Conservation (phyloP, 1,284 basidiomycete species). For the Cryptococcus sp. region DNA sequence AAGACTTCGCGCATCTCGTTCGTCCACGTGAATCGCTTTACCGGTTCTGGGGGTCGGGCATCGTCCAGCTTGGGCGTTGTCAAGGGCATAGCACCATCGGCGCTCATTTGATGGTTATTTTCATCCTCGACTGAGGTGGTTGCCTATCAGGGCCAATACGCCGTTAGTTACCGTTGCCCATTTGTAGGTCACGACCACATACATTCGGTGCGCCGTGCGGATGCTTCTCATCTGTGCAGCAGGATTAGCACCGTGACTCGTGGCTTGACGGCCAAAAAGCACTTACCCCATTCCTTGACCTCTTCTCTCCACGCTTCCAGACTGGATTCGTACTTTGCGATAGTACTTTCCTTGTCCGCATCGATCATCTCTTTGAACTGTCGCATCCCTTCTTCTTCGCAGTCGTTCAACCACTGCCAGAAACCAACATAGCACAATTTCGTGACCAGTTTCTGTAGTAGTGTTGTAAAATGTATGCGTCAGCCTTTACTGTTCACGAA, state of each 20-base stretch:
- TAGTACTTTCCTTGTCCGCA: slow-evolving; percentile 17
- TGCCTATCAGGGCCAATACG: background rate
- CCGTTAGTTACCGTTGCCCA: background rate
- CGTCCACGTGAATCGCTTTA: slow-evolving; percentile 35
- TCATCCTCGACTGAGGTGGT: background rate
- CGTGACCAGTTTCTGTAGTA: slow-evolving; percentile 43
- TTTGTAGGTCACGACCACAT: background rate
- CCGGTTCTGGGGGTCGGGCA: slow-evolving; percentile 28
- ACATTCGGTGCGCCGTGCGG: slow-evolving; percentile 3
- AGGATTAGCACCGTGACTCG: background rate
- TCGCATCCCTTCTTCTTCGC: slow-evolving; percentile 30
- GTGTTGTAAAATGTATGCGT: slow-evolving; percentile 3
- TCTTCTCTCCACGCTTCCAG: slow-evolving; percentile 20
- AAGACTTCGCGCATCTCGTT: slow-evolving; percentile 44
- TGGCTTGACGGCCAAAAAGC: background rate
- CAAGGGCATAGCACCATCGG: too few relatives aligned
- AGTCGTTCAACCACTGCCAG: slow-evolving; percentile 34
- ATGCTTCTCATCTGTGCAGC: slow-evolving; percentile 21
- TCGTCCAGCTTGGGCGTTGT: slow-evolving; percentile 7
- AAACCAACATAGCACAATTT: slow-evolving; percentile 38
- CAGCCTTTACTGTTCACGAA: background rate
- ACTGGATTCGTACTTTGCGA: slow-evolving; percentile 21
- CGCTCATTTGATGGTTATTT: slow-evolving; percentile 2
- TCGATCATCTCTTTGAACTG: slow-evolving; percentile 20
- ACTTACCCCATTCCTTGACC: slow-evolving; percentile 30